These are phyloP conservation scores for Colletotrichum phormii DNA, from an alignment of 2,329 filamentous ascomycete genomes.

Conservation along the genomic window DNA sequence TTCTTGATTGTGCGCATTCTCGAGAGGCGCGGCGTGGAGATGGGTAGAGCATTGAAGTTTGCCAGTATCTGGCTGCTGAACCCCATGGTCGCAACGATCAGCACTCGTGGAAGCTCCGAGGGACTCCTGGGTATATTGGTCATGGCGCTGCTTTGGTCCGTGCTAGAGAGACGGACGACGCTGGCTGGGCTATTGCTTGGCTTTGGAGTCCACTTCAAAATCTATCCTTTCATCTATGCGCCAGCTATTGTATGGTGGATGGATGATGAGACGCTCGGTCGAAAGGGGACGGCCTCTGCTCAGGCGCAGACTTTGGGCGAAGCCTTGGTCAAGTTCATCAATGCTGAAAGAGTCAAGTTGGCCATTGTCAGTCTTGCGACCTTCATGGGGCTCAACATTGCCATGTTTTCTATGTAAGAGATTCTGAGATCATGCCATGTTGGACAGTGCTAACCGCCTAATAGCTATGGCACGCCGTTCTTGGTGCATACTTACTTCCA, in stretches of 20 bases:
- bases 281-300: neutral
- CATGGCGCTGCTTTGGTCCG: slow-evolving; percentile 85
- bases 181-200: slow-evolving; percentile 83
- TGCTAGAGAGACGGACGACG: slow-evolving; percentile 69
- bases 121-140: slow-evolving; percentile 89
- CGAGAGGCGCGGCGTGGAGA: slow-evolving; percentile 56
- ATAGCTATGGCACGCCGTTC: slow-evolving; percentile 83
- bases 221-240: slow-evolving; percentile 97
- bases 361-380: slow-evolving; percentile 75
- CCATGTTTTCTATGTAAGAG: slow-evolving; percentile 81
- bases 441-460: neutral
- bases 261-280: slow-evolving; percentile 63
- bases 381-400: slow-evolving; percentile 78
- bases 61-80: slow-evolving; percentile 94
- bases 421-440: neutral
- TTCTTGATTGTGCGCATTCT: slow-evolving; percentile 73
- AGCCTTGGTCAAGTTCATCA: slow-evolving; percentile 58
- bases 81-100: slow-evolving; percentile 98
- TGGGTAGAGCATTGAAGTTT: slow-evolving; percentile 74
- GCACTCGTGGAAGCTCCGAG: slow-evolving; percentile 93
- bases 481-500: slow-evolving; percentile 92
- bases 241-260: slow-evolving; percentile 85
- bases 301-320: slow-evolving; percentile 39
- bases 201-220: slow-evolving; percentile 94
- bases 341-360: slow-evolving; percentile 66